Evolutionary conservation across 73 alveolate genomes (phyloP).

Genomic region (Paramecium sexaurelia): DNA sequence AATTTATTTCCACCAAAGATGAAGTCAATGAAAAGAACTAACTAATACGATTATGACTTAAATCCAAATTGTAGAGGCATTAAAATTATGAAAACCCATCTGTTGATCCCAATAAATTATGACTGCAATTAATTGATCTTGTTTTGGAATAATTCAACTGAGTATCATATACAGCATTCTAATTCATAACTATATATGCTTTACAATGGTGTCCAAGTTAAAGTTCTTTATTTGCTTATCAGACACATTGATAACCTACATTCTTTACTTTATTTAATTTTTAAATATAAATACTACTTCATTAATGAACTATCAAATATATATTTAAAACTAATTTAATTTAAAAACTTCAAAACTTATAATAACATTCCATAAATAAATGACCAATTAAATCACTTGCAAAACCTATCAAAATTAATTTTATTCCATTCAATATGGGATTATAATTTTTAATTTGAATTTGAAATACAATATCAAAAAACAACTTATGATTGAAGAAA

Average conservation of each 20-base stretch:
- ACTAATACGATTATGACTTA: conserved; percentile 31
- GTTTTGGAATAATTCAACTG: background rate
- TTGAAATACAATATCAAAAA: too few species aligned
- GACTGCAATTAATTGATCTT: conserved; percentile 22
- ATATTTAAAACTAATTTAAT: too few species aligned
- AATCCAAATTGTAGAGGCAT: background rate
- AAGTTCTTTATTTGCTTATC: conserved; percentile 19
- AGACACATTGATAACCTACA: conserved; percentile 24
- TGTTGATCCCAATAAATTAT: conserved; percentile 31
- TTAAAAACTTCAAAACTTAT: background rate
- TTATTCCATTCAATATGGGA: too few species aligned
- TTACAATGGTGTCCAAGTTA: background rate
- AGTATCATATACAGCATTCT: background rate
- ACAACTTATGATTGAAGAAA: too few species aligned
- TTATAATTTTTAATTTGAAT: too few species aligned
- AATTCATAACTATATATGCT: background rate
- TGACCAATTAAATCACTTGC: too few species aligned
- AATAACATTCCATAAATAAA: too few species aligned
- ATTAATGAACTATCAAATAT: background rate
- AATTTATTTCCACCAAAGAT: conserved; percentile 20
- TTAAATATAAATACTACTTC: background rate
- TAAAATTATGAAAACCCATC: conserved; percentile 29
- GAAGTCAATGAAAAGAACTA: background rate
- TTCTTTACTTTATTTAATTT: background rate
- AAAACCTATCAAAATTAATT: too few species aligned